Evolutionary conservation across 2,329 filamentous ascomycete species (phyloP).

Genomic region (Trichoderma atroviride): DNA sequence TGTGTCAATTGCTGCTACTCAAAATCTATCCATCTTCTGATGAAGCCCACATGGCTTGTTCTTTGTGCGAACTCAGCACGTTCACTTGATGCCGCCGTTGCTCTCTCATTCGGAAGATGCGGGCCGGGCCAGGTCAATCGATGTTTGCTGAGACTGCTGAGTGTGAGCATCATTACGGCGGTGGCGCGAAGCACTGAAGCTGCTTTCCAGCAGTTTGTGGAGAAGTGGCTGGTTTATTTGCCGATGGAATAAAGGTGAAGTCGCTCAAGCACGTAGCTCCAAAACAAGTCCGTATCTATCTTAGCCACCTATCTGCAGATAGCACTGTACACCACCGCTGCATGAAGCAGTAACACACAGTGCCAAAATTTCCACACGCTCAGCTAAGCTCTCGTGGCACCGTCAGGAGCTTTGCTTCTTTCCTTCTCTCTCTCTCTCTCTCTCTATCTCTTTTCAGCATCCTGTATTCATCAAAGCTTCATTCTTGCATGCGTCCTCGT

Average conservation of each 20-base stretch:
- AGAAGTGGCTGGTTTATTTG: background rate
- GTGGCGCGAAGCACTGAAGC: background rate
- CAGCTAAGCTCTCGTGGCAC: background rate
- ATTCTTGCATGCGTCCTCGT: background rate
- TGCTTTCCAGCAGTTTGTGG: background rate
- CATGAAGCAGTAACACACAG: background rate
- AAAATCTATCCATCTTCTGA: background rate
- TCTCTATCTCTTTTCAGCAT: background rate
- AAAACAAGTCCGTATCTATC: background rate
- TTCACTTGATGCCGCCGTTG: background rate
- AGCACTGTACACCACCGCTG: background rate
- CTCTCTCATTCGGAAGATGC: background rate
- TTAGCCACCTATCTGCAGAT: background rate
- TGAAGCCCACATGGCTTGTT: background rate
- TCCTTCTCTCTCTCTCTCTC: background rate
- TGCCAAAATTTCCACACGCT: background rate
- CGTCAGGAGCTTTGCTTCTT: background rate
- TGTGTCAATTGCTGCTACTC: background rate
- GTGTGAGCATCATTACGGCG: background rate
- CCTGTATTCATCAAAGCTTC: background rate
- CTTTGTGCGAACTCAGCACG: background rate
- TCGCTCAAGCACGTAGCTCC: background rate
- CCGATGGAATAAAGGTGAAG: background rate
- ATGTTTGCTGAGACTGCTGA: background rate
- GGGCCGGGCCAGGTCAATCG: background rate